phyloP scores from a whole-genome alignment of 345 rosid genomes.

The Clarkia xantiana region DNA sequence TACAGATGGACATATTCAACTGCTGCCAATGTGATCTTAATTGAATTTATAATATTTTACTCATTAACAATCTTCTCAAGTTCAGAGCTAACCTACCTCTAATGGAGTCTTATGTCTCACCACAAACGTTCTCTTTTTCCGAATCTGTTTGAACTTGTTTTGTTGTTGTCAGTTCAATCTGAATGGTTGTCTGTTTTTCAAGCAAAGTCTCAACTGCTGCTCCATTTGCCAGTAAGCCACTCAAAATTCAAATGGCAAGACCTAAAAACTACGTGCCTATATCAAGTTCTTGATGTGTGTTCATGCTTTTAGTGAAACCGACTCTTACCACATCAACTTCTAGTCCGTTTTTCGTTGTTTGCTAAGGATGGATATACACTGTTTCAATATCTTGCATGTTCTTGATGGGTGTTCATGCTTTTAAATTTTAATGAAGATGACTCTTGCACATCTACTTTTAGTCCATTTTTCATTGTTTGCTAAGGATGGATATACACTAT shows the following conservation, averaged over 20 bases:
- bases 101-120: not conserved
- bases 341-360: not conserved
- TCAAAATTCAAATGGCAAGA: slow-evolving; percentile 15
- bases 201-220: slow-evolving; percentile 25
- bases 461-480: no score
- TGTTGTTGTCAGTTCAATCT: not conserved
- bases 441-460: not conserved
- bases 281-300: slow-evolving; percentile 11
- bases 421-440: not conserved
- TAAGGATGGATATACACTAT: no score
- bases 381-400: not conserved
- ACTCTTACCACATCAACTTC: not conserved
- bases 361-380: no score
- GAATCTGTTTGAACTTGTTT: not conserved
- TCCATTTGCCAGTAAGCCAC: slow-evolving; percentile 52
- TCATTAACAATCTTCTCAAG: no score
- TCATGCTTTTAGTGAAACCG: slow-evolving; percentile 1
- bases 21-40: no score
- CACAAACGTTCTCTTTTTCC: not conserved
- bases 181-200: slow-evolving; percentile 38
- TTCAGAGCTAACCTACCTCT: not conserved
- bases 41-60: no score
- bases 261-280: slow-evolving; percentile 3
- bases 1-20: no score
- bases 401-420: slow-evolving; percentile 10